Evolutionary conservation across 345 rosid species (phyloP), one percentile per base, ranked within the genome.

Genomic region (Stellera chamaejasme): DNA sequence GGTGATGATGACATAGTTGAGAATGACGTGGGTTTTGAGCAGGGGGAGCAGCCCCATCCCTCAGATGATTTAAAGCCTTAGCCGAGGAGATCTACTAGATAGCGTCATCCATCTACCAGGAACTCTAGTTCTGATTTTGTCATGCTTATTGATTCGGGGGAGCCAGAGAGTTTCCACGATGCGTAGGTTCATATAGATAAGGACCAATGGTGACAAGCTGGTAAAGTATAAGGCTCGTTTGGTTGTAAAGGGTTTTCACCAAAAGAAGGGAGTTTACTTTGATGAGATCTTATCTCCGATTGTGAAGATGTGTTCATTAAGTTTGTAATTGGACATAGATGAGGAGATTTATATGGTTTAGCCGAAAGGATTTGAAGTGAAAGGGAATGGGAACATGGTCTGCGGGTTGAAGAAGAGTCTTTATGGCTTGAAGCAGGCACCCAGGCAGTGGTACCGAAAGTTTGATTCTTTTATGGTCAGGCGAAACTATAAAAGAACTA

Each of bases 191-290:
- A 12, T 10, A 25, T 13, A 27, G 7, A 44, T 1, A 58, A 46
- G 13, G n/a, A 19, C n/a, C 8, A 5, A 6, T 44, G 51, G 61
- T 10, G 25, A 53, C 0, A 50, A 27, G 55, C 39, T 10, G 12
- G 55, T 25, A 9, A 51, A 12, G 55, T 51, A 25, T 14, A 51
- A 51, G 28, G n/a, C 55, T 51, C 41, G 55, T 2, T 27, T 51
- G 39, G 15, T 27, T 5, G 27, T 50, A 1, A 50, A 50, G 10
- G 55, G 41, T 13, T 51, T 51, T 6, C 6, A 12, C 11, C 41
- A 51, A 11, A 51, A 51, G 14, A 27, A 26, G 12, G 41, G 39
- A 10, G 27, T 51, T 2, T 36, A 51, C 11, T 51, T 51, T 51
- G 15, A 28, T 28, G 56, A 53, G 44, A 53, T 53, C 8, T 53